Evolutionary conservation across 2,329 filamentous ascomycete genomes (phyloP).

Genomic region (Phyllosticta citrichinensis): DNA sequence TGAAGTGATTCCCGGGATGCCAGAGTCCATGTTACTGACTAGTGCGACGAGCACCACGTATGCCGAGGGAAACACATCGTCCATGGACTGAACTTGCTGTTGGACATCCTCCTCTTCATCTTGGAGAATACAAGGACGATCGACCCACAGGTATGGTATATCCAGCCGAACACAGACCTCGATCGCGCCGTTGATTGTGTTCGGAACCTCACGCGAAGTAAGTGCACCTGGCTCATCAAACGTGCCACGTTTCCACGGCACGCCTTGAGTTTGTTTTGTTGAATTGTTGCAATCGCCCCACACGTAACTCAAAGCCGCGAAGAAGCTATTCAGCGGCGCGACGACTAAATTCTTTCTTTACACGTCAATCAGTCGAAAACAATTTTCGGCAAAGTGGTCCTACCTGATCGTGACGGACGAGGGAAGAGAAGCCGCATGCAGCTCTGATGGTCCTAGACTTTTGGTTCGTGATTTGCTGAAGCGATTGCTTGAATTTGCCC

Average conservation of each 20-base stretch:
- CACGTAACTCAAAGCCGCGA: not conserved
- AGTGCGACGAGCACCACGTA: not conserved
- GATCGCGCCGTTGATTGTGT: not conserved
- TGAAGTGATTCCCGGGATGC: not conserved
- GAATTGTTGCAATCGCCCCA: not conserved
- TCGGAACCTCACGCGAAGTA: not conserved
- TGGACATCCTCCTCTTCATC: not conserved
- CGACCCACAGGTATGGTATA: not conserved
- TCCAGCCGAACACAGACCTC: not conserved
- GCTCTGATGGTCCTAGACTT: no score
- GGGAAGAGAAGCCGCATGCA: no score
- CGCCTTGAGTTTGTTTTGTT: not conserved
- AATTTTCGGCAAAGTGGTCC: no score
- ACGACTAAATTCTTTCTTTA: no score
- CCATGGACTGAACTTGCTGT: not conserved
- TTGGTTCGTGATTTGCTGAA: not conserved
- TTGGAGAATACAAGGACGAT: not conserved
- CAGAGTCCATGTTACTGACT: not conserved
- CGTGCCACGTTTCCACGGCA: not conserved
- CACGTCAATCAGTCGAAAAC: no score
- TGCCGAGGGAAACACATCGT: not conserved
- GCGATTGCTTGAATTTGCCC: not conserved
- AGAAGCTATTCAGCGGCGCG: no score
- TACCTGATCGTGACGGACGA: no score
- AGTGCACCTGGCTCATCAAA: no score